Conservation (phyloP, 164 flowering plant species). For the Hamamelis virginiana region DNA sequence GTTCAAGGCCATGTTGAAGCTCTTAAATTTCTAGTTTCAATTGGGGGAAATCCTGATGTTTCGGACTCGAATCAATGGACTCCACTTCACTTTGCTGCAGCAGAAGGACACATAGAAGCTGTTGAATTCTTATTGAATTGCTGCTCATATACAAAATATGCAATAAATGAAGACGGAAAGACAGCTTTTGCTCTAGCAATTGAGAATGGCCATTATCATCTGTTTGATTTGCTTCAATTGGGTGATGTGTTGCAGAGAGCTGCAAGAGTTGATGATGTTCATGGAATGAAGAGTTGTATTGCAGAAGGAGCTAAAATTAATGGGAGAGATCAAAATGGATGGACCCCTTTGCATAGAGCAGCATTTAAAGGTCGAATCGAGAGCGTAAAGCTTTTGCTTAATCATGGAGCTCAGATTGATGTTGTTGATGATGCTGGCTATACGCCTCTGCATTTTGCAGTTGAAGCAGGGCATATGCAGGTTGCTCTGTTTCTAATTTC, state of each 20-base stretch:
- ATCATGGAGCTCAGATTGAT: slow-evolving; percentile 51
- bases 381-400: slow-evolving; percentile 50
- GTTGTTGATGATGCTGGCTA: slow-evolving; percentile 54
- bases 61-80: slow-evolving; percentile 49
- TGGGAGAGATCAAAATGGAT: slow-evolving; percentile 69
- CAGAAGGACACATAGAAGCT: slow-evolving; percentile 42
- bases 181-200: slow-evolving; percentile 56
- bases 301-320: slow-evolving; percentile 54
- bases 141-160: slow-evolving; percentile 35
- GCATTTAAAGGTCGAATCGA: slow-evolving; percentile 72
- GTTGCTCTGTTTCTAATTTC: slow-evolving; percentile 46
- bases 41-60: slow-evolving; percentile 40
- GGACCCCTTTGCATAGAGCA: slow-evolving; percentile 80
- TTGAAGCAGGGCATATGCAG: slow-evolving; percentile 58
- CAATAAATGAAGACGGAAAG: slow-evolving; percentile 48
- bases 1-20: slow-evolving; percentile 43
- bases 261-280: slow-evolving; percentile 47
- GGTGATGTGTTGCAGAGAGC: slow-evolving; percentile 56
- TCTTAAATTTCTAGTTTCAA: slow-evolving; percentile 34
- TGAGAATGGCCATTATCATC: slow-evolving; percentile 41
- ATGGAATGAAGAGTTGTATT: slow-evolving; percentile 50
- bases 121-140: slow-evolving; percentile 41
- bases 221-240: slow-evolving; percentile 40
- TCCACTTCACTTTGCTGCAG: slow-evolving; percentile 65
- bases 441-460: slow-evolving; percentile 67